Evolutionary conservation across 129 eudicot genomes (phyloP), one percentile per base, ranked within the genome.

Genomic region (Artemisia argyi): DNA sequence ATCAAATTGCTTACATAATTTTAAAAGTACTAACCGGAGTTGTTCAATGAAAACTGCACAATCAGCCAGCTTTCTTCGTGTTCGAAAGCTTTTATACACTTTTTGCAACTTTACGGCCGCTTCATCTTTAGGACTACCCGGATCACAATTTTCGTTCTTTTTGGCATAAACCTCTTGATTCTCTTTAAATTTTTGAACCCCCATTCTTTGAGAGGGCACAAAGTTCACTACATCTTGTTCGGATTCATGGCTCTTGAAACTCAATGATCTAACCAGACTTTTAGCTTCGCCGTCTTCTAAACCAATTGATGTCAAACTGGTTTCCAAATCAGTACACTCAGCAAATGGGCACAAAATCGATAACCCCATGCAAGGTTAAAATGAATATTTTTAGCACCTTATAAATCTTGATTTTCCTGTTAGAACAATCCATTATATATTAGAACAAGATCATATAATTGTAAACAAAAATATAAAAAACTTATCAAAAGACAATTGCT

Each of bases 1-100:
- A 54, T 19, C 18, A 44, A 81, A 53, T 18, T 55, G n/a, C 11
- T 48, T 7, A 55, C 0, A 39, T 54, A 15, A 72, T 0, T 18
- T 1, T 3, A 57, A 11, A 68, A 62, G 42, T 42, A 64, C 84
- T 66, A 73, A 90, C 99, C 97, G 88, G 74, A 82, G 88, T 74
- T 91, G 97, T 82, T 95, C 99, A 68, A 91, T 85, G 10, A 91
- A 63, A 76, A 95, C 97, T 35, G 99, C 97, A 83, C 97, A 90
- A 83, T 95, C 97, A 2, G 97, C 97, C 39, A 95, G 85, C 88
- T 86, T 95, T 83, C 99, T 73, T 81, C 99, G 81, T 3, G 99
- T 95, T 53, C 99, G 80, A 66, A 90, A 95, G 84, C 99, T 95
- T 74, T 95, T 95, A 84, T 95, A 95, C 22, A 95, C 97, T 80